Percentiles rank a stretch among this genome's conserved stretches.
These are phyloP conservation scores for Casuarina cunninghamiana DNA, from an alignment of 306 rosid genomes.

Conservation along the genomic window DNA sequence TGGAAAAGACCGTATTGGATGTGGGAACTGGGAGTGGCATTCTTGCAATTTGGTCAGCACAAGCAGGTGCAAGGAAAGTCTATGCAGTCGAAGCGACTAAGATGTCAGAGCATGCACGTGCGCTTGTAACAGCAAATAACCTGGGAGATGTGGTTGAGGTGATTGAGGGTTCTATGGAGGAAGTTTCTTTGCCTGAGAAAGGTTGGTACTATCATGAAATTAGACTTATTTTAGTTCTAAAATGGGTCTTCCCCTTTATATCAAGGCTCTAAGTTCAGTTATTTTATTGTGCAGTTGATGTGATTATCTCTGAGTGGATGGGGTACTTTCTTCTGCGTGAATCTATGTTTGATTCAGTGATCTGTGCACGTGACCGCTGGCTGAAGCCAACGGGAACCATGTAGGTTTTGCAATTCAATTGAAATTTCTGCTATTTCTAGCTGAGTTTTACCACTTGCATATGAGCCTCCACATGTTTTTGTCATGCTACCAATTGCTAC, in stretches of 20 bases:
- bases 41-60: slow-evolving; percentile 98
- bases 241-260: neutral
- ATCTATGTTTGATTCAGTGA: slow-evolving; percentile 98
- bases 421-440: slow-evolving; percentile 12
- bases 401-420: slow-evolving; percentile 47
- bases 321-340: slow-evolving; percentile 97
- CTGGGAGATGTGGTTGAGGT: slow-evolving; percentile 70
- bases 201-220: slow-evolving; percentile 42
- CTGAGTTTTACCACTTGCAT: slow-evolving; percentile 10
- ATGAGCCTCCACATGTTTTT: neutral
- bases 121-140: slow-evolving; percentile 74
- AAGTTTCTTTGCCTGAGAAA: slow-evolving; percentile 86
- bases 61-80: slow-evolving; percentile 97
- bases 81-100: slow-evolving; percentile 97
- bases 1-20: slow-evolving; percentile 86
- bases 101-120: slow-evolving; percentile 92
- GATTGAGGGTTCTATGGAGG: slow-evolving; percentile 92
- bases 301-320: slow-evolving; percentile 99
- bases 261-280: neutral
- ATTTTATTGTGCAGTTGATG: slow-evolving; percentile 71
- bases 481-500: neutral
- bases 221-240: neutral
- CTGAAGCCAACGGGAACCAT: slow-evolving; percentile 94
- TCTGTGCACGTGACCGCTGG: slow-evolving; percentile 98
- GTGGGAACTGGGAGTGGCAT: slow-evolving; percentile 99